Evolutionary conservation across 2,329 filamentous ascomycete species (phyloP).

Genomic region (Ceratocystis ficicola): DNA sequence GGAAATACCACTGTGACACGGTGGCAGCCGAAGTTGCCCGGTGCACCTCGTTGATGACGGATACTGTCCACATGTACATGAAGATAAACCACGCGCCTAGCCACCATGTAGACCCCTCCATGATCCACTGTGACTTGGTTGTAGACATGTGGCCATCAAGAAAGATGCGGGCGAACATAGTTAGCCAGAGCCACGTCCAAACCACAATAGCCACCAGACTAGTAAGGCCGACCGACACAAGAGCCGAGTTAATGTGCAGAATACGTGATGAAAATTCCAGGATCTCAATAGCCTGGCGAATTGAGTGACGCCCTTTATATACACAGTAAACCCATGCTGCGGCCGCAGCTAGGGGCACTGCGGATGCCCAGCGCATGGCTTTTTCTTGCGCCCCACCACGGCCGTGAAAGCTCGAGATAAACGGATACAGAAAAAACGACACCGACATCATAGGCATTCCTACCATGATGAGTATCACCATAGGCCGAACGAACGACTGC

Average conservation of each 20-base stretch:
- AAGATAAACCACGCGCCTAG: conserved; percentile 83
- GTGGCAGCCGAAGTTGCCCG: conserved; percentile 85
- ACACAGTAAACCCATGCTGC: conserved; percentile 75
- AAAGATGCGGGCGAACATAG: conserved; percentile 93
- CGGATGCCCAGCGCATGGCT: conserved; percentile 75
- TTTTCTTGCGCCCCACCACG: conserved; percentile 78
- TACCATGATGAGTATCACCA: conserved; percentile 69
- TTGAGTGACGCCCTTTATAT: conserved; percentile 63
- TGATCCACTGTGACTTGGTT: conserved; percentile 54
- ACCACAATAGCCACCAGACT: conserved; percentile 62
- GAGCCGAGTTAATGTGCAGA: conserved; percentile 67
- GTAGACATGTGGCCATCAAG: conserved; percentile 74
- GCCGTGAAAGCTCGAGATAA: conserved; percentile 79
- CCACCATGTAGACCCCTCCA: conserved; percentile 87
- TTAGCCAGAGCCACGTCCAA: conserved; percentile 94
- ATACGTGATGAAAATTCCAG: conserved; percentile 88
- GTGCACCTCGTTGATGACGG: conserved; percentile 77
- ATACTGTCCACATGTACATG: conserved; percentile 90
- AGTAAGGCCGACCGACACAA: conserved; percentile 71
- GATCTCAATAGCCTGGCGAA: conserved; percentile 74
- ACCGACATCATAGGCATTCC: conserved; percentile 77
- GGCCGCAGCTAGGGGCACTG: conserved; percentile 62
- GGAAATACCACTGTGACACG: conserved; percentile 98
- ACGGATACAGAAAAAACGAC: conserved; percentile 81
- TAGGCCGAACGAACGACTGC: conserved; percentile 72